Evolutionary conservation across 1,284 basidiomycete species (phyloP), one percentile per base, ranked within the genome.

Genomic region (Ustilago cynodontis): DNA sequence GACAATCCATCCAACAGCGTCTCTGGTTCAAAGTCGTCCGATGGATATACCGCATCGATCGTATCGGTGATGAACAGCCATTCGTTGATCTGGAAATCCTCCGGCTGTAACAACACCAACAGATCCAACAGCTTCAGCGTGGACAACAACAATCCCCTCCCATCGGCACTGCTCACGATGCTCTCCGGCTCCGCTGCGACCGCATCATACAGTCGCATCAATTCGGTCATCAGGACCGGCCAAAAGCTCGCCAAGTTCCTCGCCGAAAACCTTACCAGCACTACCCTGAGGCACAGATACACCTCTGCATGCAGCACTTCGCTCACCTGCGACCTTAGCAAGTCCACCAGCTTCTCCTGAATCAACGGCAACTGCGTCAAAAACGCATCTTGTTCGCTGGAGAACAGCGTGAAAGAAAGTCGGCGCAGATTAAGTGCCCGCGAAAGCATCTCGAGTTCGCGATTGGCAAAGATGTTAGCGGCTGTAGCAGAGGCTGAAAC

Each of bases 61-160:
- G 96, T 98, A 86, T 99, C 97, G 0, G 95, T 97, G 61, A 98
- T 91, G 84, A 99, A 99, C 80, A 98, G 93, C 96, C 97, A 99
- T 88, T 99, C 95, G 86, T 99, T 93, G 77, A 98, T 93, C 87
- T 99, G 97, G 87, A 99, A 99, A 84, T 99, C 97, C 81, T 95
- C 94, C 0, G 94, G 96, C 86, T 98, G 95, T 41, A 99, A 87
- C 2, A 93, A 92, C 11, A 99, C 89, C 18, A 99, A 88, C 16
- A 98, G 88, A 86, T 99, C 97, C 28, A 99, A 88, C 83, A 97
- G 93, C 87, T 99, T 99, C 88, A 93, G 92, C 4, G 94, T 94
- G 2, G 94, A 91, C 24, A 98, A 88, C 45, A 98, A 88, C 13
- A 96, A 88, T 20, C 91, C 90, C 20, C 98, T 88, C 59, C 93